Percentiles rank a stretch among this genome's conserved stretches.
phyloP scores from a whole-genome alignment of 2,329 filamentous ascomycete species.

The Metarhizium rileyi region DNA sequence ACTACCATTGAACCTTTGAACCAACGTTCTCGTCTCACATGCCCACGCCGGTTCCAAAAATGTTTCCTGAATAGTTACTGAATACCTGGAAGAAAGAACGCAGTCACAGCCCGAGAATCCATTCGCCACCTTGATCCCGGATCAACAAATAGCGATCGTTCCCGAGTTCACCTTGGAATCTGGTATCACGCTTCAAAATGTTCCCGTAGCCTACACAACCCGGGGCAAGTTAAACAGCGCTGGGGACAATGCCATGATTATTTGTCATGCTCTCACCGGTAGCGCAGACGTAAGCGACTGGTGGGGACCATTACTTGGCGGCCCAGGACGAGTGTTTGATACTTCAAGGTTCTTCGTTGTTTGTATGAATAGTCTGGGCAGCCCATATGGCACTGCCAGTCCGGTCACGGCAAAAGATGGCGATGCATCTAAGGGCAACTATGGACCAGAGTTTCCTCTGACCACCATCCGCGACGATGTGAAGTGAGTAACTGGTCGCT shows the following conservation, averaged over 20 bases:
- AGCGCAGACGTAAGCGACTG: slow-evolving; percentile 79
- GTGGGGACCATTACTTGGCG: slow-evolving; percentile 78
- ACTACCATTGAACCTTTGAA: background rate
- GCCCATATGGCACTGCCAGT: slow-evolving; percentile 79
- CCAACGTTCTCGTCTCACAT: slow-evolving; percentile 14
- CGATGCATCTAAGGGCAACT: slow-evolving; percentile 60
- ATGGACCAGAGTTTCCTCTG: slow-evolving; percentile 92
- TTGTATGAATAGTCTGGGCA: slow-evolving; percentile 78
- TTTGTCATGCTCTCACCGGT: slow-evolving; percentile 78
- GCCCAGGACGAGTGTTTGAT: slow-evolving; percentile 70
- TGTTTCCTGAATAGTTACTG: slow-evolving; percentile 47
- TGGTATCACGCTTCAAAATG: slow-evolving; percentile 71
- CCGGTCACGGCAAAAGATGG: slow-evolving; percentile 84
- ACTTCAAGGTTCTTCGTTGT: slow-evolving; percentile 75
- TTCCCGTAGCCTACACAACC: slow-evolving; percentile 59
- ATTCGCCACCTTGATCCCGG: slow-evolving; percentile 73
- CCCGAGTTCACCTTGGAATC: slow-evolving; percentile 91
- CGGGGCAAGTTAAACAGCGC: slow-evolving; percentile 49
- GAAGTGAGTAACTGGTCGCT: slow-evolving; percentile 47
- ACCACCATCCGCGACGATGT: slow-evolving; percentile 96
- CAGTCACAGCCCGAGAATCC: slow-evolving; percentile 80
- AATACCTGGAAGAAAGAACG: slow-evolving; percentile 57
- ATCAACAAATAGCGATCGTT: slow-evolving; percentile 79
- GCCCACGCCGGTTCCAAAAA: too few species aligned
- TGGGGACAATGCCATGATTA: slow-evolving; percentile 60